Percentiles rank a stretch among this genome's conserved stretches.
Evolutionary conservation across 306 rosid species (phyloP).

Genomic region (Chamaecrista fasciculata): DNA sequence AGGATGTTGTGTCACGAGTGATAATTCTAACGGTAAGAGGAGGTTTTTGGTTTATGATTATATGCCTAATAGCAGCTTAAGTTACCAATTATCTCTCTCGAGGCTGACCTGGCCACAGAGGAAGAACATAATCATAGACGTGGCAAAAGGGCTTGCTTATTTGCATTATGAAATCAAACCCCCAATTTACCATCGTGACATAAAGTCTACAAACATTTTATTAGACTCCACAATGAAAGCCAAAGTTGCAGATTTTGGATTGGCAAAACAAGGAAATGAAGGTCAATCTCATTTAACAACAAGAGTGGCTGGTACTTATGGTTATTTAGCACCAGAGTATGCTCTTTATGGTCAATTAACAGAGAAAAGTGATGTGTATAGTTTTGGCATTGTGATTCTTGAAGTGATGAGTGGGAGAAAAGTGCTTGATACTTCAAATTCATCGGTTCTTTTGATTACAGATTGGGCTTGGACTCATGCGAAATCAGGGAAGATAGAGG

Average conservation of each 20-base stretch:
- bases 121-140: constrained; percentile 68
- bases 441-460: constrained; percentile 47
- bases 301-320: constrained; percentile 78
- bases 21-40: constrained; percentile 53
- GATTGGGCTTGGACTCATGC: constrained; percentile 85
- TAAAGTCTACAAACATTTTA: constrained; percentile 72
- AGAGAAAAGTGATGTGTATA: constrained; percentile 76
- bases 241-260: constrained; percentile 67
- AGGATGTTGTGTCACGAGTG: constrained; percentile 75
- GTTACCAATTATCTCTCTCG: constrained; percentile 44
- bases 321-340: constrained; percentile 82
- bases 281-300: constrained; percentile 74
- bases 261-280: constrained; percentile 65
- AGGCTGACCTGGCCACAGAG: constrained; percentile 76
- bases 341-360: constrained; percentile 78
- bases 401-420: constrained; percentile 80
- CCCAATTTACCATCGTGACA: constrained; percentile 75
- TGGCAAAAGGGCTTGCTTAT: constrained; percentile 79
- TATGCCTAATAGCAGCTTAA: constrained; percentile 67
- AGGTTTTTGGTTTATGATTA: constrained; percentile 72
- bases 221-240: constrained; percentile 69
- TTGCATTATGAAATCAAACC: constrained; percentile 76
- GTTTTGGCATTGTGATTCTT: constrained; percentile 76
- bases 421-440: constrained; percentile 55
- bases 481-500: constrained; percentile 52